These are phyloP conservation scores for Fimicolochytrium jonesii DNA, from an alignment of 192 early-diverging fungal species.

Conservation along the genomic window DNA sequence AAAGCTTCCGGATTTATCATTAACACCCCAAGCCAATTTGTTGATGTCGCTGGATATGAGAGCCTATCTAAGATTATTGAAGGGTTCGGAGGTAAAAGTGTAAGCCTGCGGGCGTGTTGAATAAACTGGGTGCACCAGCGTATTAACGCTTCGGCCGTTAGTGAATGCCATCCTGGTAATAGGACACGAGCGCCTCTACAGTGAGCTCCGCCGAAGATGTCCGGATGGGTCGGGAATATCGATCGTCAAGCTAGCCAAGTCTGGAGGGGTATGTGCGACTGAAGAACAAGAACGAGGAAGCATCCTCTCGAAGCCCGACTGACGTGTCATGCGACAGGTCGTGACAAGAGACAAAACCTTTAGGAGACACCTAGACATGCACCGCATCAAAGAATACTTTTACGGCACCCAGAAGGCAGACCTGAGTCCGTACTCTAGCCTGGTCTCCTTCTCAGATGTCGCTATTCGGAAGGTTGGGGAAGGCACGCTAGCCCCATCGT, in stretches of 20 bases:
- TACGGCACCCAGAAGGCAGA: conserved; percentile 79
- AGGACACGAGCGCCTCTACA: conserved; percentile 91
- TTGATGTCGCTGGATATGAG: conserved; percentile 71
- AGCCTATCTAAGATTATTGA: conserved; percentile 69
- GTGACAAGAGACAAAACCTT: conserved; percentile 79
- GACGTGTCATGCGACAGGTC: no score
- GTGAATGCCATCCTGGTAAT: conserved; percentile 85
- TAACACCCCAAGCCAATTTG: conserved; percentile 77
- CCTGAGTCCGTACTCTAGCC: conserved; percentile 77
- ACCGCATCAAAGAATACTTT: conserved; percentile 89
- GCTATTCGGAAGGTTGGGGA: conserved; percentile 74
- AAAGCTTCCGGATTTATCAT: conserved; percentile 74
- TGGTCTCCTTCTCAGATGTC: conserved; percentile 75
- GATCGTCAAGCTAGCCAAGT: conserved; percentile 85
- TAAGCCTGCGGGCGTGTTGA: no score
- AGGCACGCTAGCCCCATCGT: conserved; percentile 75
- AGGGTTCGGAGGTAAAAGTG: conserved; percentile 55
- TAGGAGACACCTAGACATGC: conserved; percentile 63
- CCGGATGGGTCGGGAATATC: conserved; percentile 45
- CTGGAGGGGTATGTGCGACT: conserved; percentile 88
- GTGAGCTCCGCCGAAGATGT: conserved; percentile 63
- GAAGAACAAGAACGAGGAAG: no score
- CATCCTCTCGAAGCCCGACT: no score
- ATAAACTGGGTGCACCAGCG: background rate
- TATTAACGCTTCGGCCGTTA: background rate